These are phyloP conservation scores for Ensete glaucum DNA, from an alignment of 176 grass and related monocot species.

Conservation along the genomic window DNA sequence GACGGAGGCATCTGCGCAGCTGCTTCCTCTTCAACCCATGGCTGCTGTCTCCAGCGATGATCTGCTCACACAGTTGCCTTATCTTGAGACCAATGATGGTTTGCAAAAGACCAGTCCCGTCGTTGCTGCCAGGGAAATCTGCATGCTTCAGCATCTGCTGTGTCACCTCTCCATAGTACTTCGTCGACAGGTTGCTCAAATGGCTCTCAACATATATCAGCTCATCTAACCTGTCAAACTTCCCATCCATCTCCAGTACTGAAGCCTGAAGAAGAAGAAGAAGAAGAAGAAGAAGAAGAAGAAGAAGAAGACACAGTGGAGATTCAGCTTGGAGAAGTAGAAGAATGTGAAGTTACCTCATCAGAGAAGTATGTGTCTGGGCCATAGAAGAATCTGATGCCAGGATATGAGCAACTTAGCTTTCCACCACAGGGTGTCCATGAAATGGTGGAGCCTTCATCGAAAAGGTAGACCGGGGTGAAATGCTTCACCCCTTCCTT, in stretches of 20 bases:
- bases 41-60: background rate
- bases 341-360: background rate
- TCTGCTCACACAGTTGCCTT: background rate
- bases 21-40: too few relatives aligned
- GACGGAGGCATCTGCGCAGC: too few relatives aligned
- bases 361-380: background rate
- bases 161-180: background rate
- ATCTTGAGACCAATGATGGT: background rate
- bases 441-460: background rate
- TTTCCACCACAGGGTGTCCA: background rate
- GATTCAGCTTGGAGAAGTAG: background rate
- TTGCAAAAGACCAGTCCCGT: background rate
- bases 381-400: background rate
- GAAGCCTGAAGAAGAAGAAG: background rate
- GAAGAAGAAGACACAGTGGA: background rate
- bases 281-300: background rate
- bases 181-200: background rate
- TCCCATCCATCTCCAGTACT: background rate
- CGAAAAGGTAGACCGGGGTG: background rate
- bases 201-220: conserved; percentile 1
- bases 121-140: background rate
- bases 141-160: conserved; percentile 1
- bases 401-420: background rate
- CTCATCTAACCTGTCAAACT: background rate
- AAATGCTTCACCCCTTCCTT: background rate